phyloP scores from a whole-genome alignment of 2,329 filamentous ascomycete species.

The Monosporascus sp. region DNA sequence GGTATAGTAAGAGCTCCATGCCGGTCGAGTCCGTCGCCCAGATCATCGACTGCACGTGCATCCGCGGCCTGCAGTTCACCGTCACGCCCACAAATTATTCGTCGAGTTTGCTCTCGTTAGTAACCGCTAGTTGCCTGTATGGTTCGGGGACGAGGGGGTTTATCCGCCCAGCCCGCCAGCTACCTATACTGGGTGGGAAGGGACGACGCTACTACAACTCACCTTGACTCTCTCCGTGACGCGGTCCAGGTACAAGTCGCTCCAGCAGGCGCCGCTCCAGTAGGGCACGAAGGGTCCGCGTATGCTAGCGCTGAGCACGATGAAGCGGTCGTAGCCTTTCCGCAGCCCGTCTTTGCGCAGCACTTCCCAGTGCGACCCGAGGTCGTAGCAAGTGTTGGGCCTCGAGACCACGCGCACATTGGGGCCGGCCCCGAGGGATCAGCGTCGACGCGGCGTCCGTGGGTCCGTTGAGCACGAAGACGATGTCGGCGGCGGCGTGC shows the following conservation, averaged over 20 bases:
- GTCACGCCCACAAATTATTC: slow-evolving; percentile 29
- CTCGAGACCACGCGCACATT: slow-evolving; percentile 4
- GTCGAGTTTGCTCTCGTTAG: neutral
- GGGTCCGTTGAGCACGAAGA: slow-evolving; percentile 34
- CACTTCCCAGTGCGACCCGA: slow-evolving; percentile 30
- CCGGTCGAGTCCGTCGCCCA: slow-evolving; percentile 33
- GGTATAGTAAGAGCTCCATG: slow-evolving; percentile 29
- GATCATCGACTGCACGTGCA: slow-evolving; percentile 33
- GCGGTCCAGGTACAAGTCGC: slow-evolving; percentile 26
- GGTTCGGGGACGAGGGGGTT: neutral
- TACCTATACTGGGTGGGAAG: neutral
- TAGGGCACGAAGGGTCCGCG: slow-evolving; percentile 33
- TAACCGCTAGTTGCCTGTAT: neutral
- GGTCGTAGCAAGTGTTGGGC: slow-evolving; percentile 29
- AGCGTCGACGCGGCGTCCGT: slow-evolving; percentile 15
- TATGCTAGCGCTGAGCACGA: slow-evolving; percentile 30
- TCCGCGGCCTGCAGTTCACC: slow-evolving; percentile 27
- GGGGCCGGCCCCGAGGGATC: slow-evolving; percentile 16
- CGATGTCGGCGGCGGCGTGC: slow-evolving; percentile 31
- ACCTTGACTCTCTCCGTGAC: slow-evolving; percentile 25
- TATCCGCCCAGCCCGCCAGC: neutral
- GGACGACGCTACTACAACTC: neutral
- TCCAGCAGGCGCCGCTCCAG: slow-evolving; percentile 28
- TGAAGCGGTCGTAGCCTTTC: slow-evolving; percentile 30
- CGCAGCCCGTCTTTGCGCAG: slow-evolving; percentile 25